Conservation (phyloP, 805 yeast species). For the Saccharomyces kudriavzevii region DNA sequence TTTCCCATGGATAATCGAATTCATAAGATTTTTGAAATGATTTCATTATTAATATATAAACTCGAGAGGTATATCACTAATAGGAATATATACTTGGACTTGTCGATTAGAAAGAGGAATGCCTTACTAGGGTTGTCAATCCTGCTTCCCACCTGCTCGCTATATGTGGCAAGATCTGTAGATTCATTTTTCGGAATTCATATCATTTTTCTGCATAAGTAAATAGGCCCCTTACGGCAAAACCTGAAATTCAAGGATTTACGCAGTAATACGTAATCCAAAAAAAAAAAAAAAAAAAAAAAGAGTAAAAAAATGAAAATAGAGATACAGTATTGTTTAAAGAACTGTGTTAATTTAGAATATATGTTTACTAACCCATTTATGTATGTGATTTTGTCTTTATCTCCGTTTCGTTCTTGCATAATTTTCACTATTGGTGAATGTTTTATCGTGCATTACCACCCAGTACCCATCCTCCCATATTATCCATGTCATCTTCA, state of each 20-base stretch:
- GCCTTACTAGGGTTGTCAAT: neutral
- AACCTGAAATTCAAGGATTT: neutral
- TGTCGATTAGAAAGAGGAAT: neutral
- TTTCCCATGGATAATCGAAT: slow-evolving; percentile 85
- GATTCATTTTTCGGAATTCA: neutral
- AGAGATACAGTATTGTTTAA: neutral
- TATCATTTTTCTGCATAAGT: neutral
- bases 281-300: neutral
- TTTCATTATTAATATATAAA: slow-evolving; percentile 46
- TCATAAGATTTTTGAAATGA: slow-evolving; percentile 61
- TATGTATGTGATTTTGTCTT: neutral
- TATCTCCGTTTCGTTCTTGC: neutral
- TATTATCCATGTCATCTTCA: slow-evolving; percentile 15
- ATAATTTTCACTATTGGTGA: neutral
- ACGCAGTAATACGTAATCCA: neutral
- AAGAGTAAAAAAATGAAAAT: no score
- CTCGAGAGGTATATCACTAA: neutral
- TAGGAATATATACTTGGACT: neutral
- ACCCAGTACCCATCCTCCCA: slow-evolving; percentile 28
- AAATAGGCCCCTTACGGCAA: neutral
- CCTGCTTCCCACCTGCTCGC: slow-evolving; percentile 1
- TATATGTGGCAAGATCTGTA: neutral
- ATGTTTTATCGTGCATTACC: slow-evolving; percentile 16
- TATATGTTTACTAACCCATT: neutral
- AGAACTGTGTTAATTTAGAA: neutral